phyloP scores from a whole-genome alignment of 768 basidiomycete species.

The Clathrus columnatus region DNA sequence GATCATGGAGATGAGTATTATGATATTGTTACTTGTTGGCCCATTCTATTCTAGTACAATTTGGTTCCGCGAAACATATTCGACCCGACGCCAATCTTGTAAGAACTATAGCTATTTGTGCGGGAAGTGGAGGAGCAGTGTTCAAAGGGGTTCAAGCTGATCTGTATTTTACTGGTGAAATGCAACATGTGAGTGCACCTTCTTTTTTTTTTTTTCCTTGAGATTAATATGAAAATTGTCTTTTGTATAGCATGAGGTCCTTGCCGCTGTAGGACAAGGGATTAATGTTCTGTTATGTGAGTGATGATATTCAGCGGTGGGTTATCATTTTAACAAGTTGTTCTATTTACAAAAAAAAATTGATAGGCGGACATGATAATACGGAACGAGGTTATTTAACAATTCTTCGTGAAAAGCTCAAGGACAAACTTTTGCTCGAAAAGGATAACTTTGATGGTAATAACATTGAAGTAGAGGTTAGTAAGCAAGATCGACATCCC shows the following conservation, averaged over 20 bases:
- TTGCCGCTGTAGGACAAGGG: constrained; percentile 69
- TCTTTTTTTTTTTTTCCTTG: constrained; percentile 5
- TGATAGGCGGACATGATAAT: constrained; percentile 79
- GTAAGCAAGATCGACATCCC: constrained; percentile 66
- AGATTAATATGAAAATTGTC: not conserved
- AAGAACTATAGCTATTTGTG: constrained; percentile 76
- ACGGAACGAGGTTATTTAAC: constrained; percentile 92
- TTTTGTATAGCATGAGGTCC: constrained; percentile 65
- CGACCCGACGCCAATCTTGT: not conserved
- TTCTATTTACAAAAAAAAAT: not conserved
- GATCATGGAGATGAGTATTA: constrained; percentile 16
- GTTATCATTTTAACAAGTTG: constrained; percentile 17
- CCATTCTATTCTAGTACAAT: constrained; percentile 12
- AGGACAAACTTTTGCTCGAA: constrained; percentile 36
- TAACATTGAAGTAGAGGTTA: constrained; percentile 57
- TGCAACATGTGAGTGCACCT: constrained; percentile 57
- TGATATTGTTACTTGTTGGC: constrained; percentile 6
- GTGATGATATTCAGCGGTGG: constrained; percentile 23
- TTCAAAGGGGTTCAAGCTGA: constrained; percentile 68
- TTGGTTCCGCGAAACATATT: constrained; percentile 13
- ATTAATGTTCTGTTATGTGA: constrained; percentile 78
- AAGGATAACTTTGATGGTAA: constrained; percentile 19
- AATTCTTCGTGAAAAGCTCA: constrained; percentile 57
- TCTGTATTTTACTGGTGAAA: constrained; percentile 88
- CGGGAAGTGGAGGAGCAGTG: constrained; percentile 79